phyloP scores from a whole-genome alignment of 345 rosid species.

The Physaria fendleri region DNA sequence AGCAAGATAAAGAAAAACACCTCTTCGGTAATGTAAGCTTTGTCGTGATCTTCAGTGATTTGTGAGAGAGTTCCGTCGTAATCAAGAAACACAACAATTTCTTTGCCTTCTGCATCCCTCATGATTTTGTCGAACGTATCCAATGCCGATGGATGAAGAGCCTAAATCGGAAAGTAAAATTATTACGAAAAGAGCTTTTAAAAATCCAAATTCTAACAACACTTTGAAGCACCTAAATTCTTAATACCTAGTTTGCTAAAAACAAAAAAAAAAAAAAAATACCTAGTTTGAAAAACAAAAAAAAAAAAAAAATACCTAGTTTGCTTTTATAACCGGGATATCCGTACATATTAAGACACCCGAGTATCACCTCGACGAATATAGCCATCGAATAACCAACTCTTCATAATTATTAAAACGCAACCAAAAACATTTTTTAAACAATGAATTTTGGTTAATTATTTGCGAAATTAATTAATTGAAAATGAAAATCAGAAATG shows the following conservation, averaged over 20 bases:
- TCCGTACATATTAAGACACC: not conserved
- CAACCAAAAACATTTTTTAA: no score
- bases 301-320: no score
- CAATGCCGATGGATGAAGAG: conserved; percentile 64
- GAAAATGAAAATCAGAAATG: no score
- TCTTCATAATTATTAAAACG: not conserved
- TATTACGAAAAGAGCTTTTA: not conserved
- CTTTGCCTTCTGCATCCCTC: conserved; percentile 54
- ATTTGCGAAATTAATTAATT: no score
- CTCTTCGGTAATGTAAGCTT: conserved; percentile 72
- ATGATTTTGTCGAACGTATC: conserved; percentile 56
- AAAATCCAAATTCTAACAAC: not conserved
- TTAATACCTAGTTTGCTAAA: no score
- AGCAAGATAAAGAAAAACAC: conserved; percentile 29
- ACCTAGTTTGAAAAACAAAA: no score
- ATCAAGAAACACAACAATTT: conserved; percentile 80
- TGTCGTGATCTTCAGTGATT: conserved; percentile 80
- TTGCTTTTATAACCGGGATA: no score
- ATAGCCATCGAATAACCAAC: no score
- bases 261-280: no score
- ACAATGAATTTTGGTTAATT: no score
- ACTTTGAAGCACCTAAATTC: not conserved
- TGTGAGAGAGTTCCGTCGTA: conserved; percentile 90
- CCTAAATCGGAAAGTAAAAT: not conserved
- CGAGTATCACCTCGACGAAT: not conserved